A percentile compares a stretch with the other conserved stretches of the same genome.
Conservation (phyloP, 2,329 filamentous ascomycete genomes). For the Sordariomycetes sp. region DNA sequence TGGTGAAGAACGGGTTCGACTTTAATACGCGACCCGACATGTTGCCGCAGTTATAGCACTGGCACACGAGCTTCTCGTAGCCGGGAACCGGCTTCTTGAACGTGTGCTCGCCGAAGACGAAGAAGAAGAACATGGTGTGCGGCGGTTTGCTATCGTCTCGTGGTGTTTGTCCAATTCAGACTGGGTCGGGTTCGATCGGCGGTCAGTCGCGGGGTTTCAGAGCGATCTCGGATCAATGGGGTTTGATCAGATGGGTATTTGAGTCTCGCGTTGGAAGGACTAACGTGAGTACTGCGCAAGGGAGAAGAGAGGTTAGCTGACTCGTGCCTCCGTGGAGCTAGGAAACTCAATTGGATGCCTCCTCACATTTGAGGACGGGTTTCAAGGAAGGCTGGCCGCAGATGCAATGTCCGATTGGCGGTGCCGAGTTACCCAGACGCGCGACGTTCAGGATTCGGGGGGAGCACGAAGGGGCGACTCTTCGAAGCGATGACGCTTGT, state of each 20-base stretch:
- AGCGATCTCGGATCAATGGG: not conserved
- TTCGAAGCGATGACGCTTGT: not conserved
- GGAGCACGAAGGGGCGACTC: not conserved
- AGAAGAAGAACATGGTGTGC: constrained; percentile 44
- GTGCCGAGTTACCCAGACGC: not conserved
- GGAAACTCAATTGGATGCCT: not conserved
- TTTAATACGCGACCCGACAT: constrained; percentile 46
- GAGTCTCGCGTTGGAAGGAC: not conserved
- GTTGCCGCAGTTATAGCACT: constrained; percentile 56
- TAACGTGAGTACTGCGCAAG: not conserved
- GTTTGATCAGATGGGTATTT: too few species aligned
- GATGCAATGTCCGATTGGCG: not conserved
- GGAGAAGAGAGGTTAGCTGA: not conserved
- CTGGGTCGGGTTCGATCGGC: not conserved
- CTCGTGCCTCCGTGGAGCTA: not conserved
- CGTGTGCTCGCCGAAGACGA: constrained; percentile 47
- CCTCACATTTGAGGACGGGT: not conserved
- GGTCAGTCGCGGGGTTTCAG: not conserved
- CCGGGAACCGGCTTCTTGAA: constrained; percentile 46
- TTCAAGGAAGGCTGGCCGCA: not conserved
- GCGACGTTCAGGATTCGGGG: not conserved
- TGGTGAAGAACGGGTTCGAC: constrained; percentile 61
- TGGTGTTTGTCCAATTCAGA: not conserved
- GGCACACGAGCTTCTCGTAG: constrained; percentile 47
- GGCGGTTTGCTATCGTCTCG: not conserved